phyloP scores from a whole-genome alignment of 768 basidiomycete species.

The Hemileccinum impolitum region DNA sequence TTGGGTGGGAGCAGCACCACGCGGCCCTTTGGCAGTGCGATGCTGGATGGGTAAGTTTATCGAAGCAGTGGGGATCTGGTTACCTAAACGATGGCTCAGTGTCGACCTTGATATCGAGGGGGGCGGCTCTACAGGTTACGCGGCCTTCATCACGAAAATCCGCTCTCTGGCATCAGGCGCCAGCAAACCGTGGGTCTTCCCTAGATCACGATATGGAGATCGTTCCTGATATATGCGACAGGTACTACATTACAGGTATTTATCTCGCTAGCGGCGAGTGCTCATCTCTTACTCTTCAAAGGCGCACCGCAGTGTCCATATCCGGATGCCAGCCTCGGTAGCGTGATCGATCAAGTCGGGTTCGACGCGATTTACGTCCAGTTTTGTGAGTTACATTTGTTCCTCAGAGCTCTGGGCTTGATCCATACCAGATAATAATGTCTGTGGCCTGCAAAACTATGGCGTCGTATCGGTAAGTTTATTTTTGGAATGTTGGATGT shows the following conservation, averaged over 20 bases:
- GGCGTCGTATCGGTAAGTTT: constrained; percentile 48
- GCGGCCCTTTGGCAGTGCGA: constrained; percentile 43
- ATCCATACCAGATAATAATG: constrained; percentile 38
- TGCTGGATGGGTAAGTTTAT: constrained; percentile 41
- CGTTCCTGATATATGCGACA: constrained; percentile 19
- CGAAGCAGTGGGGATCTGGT: not conserved
- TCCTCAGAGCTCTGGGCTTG: not conserved
- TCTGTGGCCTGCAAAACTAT: constrained; percentile 46
- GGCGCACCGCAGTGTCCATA: constrained; percentile 52
- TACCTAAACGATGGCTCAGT: constrained; percentile 26
- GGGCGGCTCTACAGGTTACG: constrained; percentile 49
- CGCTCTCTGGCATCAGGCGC: constrained; percentile 24
- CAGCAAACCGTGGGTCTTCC: constrained; percentile 18
- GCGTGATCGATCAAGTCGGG: constrained; percentile 53
- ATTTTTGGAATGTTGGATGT: not conserved
- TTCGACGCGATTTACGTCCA: constrained; percentile 79
- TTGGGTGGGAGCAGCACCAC: constrained; percentile 43
- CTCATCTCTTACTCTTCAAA: constrained; percentile 4
- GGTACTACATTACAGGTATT: constrained; percentile 59
- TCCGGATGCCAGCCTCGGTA: constrained; percentile 60
- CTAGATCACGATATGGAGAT: not conserved
- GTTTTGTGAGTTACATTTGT: constrained; percentile 38
- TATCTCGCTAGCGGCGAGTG: not conserved
- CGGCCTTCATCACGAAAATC: constrained; percentile 38
- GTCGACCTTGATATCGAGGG: constrained; percentile 76